Evolutionary conservation across 768 basidiomycete genomes (phyloP), one percentile per base, ranked within the genome.

Genomic region (Lactarius evosmus): DNA sequence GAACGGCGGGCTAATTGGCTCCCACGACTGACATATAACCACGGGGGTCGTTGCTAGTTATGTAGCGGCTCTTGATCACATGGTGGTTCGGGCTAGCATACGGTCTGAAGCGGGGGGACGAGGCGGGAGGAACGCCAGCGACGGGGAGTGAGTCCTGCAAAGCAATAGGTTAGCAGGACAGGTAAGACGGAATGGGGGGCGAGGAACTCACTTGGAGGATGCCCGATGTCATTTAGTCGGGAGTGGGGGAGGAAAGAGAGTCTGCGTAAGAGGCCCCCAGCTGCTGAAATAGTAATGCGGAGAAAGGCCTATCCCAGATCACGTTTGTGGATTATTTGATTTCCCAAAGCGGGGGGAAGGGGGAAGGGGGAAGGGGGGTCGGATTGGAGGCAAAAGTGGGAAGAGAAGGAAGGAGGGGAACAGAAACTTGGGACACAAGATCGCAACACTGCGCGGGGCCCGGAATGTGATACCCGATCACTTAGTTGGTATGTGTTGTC

Each of bases 11-110:
- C 17, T 46, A 25, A 29, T 4, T 7, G 58, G 54, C 22, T 44
- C 36, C 22, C 19, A 52, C 34, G 3, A 76, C 88, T 69, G 62
- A 93, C 91, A 94, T 92, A 76, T 93, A 94, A 17, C 91, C 91
- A 70, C 91, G 78, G 29, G 90, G 87, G 77, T 94, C 92, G 70
- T 92, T 93, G 76, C 87, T 89, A 32, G 91, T 94, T 72, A 93
- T 94, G 75, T 93, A 94, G 29, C 92, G 83, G 63, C 88, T 89
- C 74, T 91, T 92, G 4, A 86, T 88, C 63, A 93, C 91, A 73
- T 90, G 87, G 75, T 93, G 90, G 69, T 83, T 83, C 3, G 87
- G 78, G 71, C 86, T 89, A 16, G 88, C 84, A 70, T 85, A 92
- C 29, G 90, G 90, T 60, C 87, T 82, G 72, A 80, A 83, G 58